phyloP scores from a whole-genome alignment of 1,284 basidiomycete species.

The Heliocybe sulcata region DNA sequence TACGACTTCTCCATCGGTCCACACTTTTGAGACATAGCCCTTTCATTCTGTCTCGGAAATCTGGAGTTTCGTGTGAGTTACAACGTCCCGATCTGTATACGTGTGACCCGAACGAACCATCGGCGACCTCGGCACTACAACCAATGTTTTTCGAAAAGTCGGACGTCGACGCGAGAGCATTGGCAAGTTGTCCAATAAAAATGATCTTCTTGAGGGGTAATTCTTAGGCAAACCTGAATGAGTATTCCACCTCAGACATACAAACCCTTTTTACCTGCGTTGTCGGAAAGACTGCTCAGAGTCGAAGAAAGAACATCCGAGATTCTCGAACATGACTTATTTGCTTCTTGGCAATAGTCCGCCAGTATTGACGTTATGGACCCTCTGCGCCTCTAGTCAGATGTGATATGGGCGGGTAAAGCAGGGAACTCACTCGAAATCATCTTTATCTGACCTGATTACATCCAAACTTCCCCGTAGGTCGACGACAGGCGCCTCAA shows the following conservation, averaged over 20 bases:
- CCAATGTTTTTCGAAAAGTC: conserved; percentile 37
- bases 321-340: conserved; percentile 32
- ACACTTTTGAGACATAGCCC: conserved; percentile 35
- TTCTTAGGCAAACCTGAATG: conserved; percentile 7
- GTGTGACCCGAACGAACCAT: conserved; percentile 24
- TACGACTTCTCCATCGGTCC: conserved; percentile 39
- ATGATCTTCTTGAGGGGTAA: conserved; percentile 22
- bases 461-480: conserved; percentile 54
- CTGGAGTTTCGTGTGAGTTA: neutral
- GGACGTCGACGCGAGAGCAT: conserved; percentile 33
- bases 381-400: conserved; percentile 19
- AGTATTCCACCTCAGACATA: too few species aligned
- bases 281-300: conserved; percentile 21
- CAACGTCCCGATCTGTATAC: conserved; percentile 22
- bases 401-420: neutral
- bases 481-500: conserved; percentile 49
- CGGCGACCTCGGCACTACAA: conserved; percentile 26
- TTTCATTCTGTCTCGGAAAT: conserved; percentile 20
- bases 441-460: conserved; percentile 27
- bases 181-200: conserved; percentile 34
- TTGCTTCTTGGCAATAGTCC: conserved; percentile 41
- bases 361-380: conserved; percentile 30
- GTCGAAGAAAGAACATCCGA: conserved; percentile 28
- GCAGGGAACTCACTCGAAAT: conserved; percentile 25
- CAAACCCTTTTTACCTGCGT: neutral